These are phyloP conservation scores for Athelia sp. DNA, from an alignment of 1,284 basidiomycete species.

Conservation along the genomic window DNA sequence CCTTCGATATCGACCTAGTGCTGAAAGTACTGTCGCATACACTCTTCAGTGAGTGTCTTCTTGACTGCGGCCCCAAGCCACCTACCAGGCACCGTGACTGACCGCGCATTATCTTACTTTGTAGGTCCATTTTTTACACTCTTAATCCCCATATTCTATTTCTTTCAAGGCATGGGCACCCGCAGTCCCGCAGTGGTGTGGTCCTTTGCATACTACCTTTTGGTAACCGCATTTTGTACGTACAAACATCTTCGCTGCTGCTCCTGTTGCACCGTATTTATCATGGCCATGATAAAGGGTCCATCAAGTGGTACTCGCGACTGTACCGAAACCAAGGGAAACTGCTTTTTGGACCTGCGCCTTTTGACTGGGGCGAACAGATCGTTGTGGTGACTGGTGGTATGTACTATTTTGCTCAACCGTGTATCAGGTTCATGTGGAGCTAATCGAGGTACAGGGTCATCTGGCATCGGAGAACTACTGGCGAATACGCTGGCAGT, in stretches of 20 bases:
- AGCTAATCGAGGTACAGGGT: conserved; percentile 42
- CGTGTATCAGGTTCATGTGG: conserved; percentile 1
- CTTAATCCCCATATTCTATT: conserved; percentile 71
- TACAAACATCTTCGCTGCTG: conserved; percentile 10
- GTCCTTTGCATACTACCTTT: conserved; percentile 48
- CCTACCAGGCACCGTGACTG: too few species aligned
- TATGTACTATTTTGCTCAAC: conserved; percentile 26
- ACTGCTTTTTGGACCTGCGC: conserved; percentile 51
- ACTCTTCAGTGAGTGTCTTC: conserved; percentile 56
- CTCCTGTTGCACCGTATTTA: conserved; percentile 3
- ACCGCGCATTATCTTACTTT: conserved; percentile 7
- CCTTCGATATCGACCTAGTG: conserved; percentile 67
- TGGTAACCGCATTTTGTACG: conserved; percentile 65
- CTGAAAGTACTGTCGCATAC: conserved; percentile 75
- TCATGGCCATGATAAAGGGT: conserved; percentile 43
- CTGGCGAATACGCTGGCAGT: conserved; percentile 81
- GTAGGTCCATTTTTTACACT: conserved; percentile 78
- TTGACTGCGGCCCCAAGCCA: not conserved
- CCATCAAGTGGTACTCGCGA: conserved; percentile 61
- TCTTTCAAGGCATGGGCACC: conserved; percentile 59
- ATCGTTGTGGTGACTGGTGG: conserved; percentile 89
- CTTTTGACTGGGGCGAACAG: conserved; percentile 79
- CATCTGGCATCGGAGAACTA: conserved; percentile 84
- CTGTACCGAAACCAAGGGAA: conserved; percentile 72
- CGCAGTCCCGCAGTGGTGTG: conserved; percentile 47